Conservation (phyloP, 2,329 filamentous ascomycete species). For the Botrytis sinoallii region DNA sequence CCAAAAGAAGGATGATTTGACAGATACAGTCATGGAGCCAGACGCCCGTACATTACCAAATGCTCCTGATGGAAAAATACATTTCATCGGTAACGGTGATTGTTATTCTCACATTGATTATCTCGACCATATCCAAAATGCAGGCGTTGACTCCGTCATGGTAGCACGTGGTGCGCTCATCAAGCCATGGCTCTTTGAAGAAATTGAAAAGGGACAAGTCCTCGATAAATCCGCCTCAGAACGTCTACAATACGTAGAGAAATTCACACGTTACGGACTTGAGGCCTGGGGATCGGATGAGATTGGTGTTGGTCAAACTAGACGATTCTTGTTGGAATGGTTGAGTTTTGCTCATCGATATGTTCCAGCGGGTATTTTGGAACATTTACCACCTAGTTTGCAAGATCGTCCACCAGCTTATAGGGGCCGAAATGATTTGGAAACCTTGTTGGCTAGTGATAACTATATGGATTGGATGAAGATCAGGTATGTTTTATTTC, state of each 20-base stretch:
- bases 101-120: constrained; percentile 93
- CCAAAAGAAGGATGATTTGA: constrained; percentile 58
- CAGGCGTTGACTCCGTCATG: constrained; percentile 91
- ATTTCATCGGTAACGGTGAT: constrained; percentile 95
- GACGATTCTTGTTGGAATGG: constrained; percentile 93
- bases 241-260: constrained; percentile 80
- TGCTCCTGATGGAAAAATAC: constrained; percentile 65
- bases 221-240: constrained; percentile 91
- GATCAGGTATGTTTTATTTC: constrained; percentile 67
- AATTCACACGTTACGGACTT: constrained; percentile 85
- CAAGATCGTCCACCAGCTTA: constrained; percentile 88
- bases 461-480: constrained; percentile 99
- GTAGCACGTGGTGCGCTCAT: constrained; percentile 92
- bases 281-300: constrained; percentile 97
- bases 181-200: constrained; percentile 98
- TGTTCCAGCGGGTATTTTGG: constrained; percentile 82
- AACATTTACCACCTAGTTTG: constrained; percentile 81
- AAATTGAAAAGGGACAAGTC: constrained; percentile 88
- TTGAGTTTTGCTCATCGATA: constrained; percentile 92
- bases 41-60: constrained; percentile 72
- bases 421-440: constrained; percentile 80
- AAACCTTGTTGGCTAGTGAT: constrained; percentile 85
- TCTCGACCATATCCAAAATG: constrained; percentile 69
- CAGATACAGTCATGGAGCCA: constrained; percentile 75
- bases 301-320: constrained; percentile 83